Evolutionary conservation across 768 basidiomycete species (phyloP).

Genomic region (Suillus decipiens): DNA sequence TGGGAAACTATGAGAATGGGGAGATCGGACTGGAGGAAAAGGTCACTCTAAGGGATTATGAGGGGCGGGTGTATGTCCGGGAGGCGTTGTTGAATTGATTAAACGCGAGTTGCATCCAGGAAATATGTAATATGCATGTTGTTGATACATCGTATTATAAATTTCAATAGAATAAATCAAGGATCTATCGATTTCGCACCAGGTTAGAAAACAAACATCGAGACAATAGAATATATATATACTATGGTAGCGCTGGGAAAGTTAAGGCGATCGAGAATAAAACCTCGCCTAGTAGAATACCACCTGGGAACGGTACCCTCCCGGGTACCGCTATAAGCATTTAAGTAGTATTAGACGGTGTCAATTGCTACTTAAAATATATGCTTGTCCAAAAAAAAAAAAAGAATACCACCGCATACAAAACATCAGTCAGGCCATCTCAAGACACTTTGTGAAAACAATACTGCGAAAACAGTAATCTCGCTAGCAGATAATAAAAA

Average conservation of each 20-base stretch:
- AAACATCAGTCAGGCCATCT: neutral
- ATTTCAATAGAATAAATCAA: neutral
- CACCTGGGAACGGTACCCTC: no score
- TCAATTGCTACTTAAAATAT: no score
- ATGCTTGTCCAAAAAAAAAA: no score
- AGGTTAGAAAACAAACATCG: neutral
- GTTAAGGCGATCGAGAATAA: neutral
- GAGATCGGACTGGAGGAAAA: slow-evolving; percentile 9
- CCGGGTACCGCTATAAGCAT: no score
- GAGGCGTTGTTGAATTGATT: slow-evolving; percentile 4
- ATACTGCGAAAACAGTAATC: neutral
- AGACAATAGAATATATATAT: neutral
- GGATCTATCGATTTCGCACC: neutral
- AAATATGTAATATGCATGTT: neutral
- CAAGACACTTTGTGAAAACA: neutral
- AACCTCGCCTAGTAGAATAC: neutral
- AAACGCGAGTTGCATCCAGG: neutral
- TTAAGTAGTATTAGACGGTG: no score
- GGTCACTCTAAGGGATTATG: slow-evolving; percentile 28
- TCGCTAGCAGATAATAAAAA: slow-evolving; percentile 11
- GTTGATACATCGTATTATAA: neutral
- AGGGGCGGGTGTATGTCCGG: slow-evolving; percentile 29
- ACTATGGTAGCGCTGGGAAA: neutral
- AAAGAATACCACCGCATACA: no score
- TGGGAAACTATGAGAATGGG: slow-evolving; percentile 28